Evolutionary conservation across 169 alveolate species (phyloP).

Genomic region (Eimeria necatrix): DNA sequence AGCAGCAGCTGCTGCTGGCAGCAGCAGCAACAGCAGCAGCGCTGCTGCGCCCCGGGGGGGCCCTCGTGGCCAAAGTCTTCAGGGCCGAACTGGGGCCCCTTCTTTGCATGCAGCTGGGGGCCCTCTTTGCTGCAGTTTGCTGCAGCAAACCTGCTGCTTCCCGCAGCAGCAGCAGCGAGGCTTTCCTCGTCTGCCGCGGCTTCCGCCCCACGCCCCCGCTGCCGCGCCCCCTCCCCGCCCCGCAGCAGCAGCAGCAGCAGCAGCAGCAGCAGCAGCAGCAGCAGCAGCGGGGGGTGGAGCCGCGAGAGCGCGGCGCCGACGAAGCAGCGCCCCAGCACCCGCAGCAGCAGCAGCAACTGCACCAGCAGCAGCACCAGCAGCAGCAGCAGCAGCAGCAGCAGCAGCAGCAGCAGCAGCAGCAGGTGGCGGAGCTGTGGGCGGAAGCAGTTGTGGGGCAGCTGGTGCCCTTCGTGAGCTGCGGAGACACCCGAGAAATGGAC

Average conservation of each 20-base stretch:
- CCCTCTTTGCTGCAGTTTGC: conserved; percentile 84
- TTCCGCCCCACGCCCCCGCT: neutral
- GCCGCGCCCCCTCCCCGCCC: neutral
- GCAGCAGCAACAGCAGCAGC: conserved; percentile 94
- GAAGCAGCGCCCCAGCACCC: no score
- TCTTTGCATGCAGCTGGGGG: conserved; percentile 81
- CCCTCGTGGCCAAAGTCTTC: conserved; percentile 97
- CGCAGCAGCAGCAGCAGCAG: conserved; percentile 1
- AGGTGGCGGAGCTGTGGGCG: neutral
- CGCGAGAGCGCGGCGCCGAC: no score
- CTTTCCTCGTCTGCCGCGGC: conserved; percentile 89
- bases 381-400: no score
- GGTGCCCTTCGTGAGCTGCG: conserved; percentile 82
- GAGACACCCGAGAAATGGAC: conserved; percentile 79
- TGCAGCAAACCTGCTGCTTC: conserved; percentile 94
- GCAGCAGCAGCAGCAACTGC: no score
- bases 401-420: no score
- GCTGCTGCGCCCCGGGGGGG: conserved; percentile 95
- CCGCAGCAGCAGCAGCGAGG: conserved; percentile 92
- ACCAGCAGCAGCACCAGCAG: no score
- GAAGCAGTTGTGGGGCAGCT: conserved; percentile 41
- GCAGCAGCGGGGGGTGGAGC: conserved; percentile 14
- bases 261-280: no score
- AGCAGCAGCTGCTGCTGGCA: conserved; percentile 96
- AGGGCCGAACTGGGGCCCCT: conserved; percentile 95